Evolutionary conservation across 2,329 filamentous ascomycete genomes (phyloP), one percentile per base, ranked within the genome.

Genomic region (Zasmidium cellare): DNA sequence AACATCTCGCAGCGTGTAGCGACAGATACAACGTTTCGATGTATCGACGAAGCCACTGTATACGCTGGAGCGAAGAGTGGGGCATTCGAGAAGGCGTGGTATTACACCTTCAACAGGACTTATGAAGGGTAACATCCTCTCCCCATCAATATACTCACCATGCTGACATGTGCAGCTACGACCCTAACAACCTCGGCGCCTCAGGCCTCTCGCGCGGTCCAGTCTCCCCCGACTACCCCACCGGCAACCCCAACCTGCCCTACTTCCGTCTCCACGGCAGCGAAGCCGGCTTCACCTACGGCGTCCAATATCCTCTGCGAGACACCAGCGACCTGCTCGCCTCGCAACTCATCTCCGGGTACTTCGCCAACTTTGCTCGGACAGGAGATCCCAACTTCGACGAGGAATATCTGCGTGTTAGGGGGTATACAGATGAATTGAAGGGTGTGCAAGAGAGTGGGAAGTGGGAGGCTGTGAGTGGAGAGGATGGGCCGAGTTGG

Each of bases 11-110:
- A 80, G 6, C 80, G 80, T 5, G 74, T 86, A 44, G 79, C 82
- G 2, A 86, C 84, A 2, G 84, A 87, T 68, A 81, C 77, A 52
- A 79, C 80, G 9, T 86, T 86, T 75, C 80, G 83, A 56, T 87
- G 84, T 68, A 73, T 83, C 51, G 82, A 85, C 67, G 79, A 86
- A 69, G 83, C 83, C 3, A 86, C 84, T 2, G 80, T 80, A 6
- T 81, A 80, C 65, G 75, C 81, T 0, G 82, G 79, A 2, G 72
- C 79, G 0, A 70, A 67, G 16, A 77, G 75, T 16, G 71, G 73
- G 2, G 77, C 79, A 0, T 81, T 85, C 65, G 69, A 75, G 24
- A 71, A 74, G 3, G 74, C 83, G 0, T 86, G 82, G 68, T 85
- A 80, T 67, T 87, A 87, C 71, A 81, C 86, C 67, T 82, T 86